Evolutionary conservation across 2,329 filamentous ascomycete genomes (phyloP), one percentile per base, ranked within the genome.

Genomic region (Phyllosticta citriasiana): DNA sequence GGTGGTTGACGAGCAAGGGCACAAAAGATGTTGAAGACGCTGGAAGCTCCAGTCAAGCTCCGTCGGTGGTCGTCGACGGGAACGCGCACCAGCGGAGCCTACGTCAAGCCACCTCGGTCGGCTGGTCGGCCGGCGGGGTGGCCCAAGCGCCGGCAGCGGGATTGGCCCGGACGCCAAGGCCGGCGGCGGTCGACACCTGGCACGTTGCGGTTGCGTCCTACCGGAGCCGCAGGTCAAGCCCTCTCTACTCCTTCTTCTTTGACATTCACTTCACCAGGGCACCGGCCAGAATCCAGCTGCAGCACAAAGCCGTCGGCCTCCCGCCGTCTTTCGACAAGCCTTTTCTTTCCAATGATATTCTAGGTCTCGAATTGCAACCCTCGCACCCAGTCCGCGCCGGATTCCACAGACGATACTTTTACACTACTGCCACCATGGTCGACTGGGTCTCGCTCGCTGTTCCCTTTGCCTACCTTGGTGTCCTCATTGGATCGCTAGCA

Each of bases 401-500:
- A 26, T 24, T 30, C 22, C 50, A 22, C 24, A 55, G 14, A 1
- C 19, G 22, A 16, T 24, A 47, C 57, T 19, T 8, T 35, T 14
- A 16, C 35, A 16, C 35, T n/a, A n/a, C 59, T 55, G 55, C 60
- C 27, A 74, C 68, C 62, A 80, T 81, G 75, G 78, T 83, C 64
- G 84, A 95, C 81, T 96, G 91, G 91, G 79, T 88, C 77, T 88
- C 89, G 77, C 87, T 97, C 64, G 80, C 85, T 71, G 84, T 97
- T 70, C 93, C 94, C 63, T 84, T 97, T 71, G 87, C 90, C 77
- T 99, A 99, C 77, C 82, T 99, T 63, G 82, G 85, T 67, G 89
- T 97, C 63, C 86, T 99, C 60, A 82, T 89, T 70, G 91, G 91
- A 70, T 93, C 91, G 40, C 84, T 99, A 67, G 87, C 88, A 72